These are phyloP conservation scores for Silene coronaria DNA, from an alignment of 179 eudicot genomes.

Conservation along the genomic window DNA sequence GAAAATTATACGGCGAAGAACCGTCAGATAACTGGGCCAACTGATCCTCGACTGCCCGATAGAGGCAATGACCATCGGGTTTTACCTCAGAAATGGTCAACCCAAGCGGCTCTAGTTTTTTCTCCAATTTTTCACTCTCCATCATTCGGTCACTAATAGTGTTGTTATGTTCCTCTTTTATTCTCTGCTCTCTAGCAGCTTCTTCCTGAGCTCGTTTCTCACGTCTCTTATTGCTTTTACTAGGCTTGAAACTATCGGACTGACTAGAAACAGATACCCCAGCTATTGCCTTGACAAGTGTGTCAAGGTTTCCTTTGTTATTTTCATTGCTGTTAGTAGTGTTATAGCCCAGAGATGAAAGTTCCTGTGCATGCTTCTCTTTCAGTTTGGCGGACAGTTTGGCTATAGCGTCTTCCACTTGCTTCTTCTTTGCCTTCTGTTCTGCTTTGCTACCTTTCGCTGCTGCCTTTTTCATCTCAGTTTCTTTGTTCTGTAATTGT, in stretches of 20 bases:
- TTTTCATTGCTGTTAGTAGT: constrained; percentile 32
- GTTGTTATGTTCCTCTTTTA: constrained; percentile 77
- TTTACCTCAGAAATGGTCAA: constrained; percentile 58
- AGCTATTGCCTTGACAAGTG: constrained; percentile 73
- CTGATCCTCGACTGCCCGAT: constrained; percentile 88
- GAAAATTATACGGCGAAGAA: constrained; percentile 53
- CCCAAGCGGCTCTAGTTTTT: constrained; percentile 70
- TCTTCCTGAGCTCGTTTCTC: constrained; percentile 88
- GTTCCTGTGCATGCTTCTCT: constrained; percentile 68
- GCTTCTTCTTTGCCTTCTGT: constrained; percentile 91
- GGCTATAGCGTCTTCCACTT: constrained; percentile 75
- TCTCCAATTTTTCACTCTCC: constrained; percentile 58
- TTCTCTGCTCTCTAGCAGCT: constrained; percentile 82
- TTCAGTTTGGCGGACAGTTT: constrained; percentile 59
- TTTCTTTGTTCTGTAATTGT: constrained; percentile 75
- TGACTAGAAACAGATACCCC: constrained; percentile 61
- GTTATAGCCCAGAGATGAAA: constrained; percentile 62
- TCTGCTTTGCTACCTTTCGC: constrained; percentile 98
- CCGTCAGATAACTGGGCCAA: constrained; percentile 52
- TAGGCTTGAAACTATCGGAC: constrained; percentile 65
- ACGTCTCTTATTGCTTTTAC: constrained; percentile 73
- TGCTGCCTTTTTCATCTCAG: constrained; percentile 78
- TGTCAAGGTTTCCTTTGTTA: constrained; percentile 51
- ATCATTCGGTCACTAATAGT: constrained; percentile 49
- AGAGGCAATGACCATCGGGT: constrained; percentile 91